Evolutionary conservation across 1,284 basidiomycete genomes (phyloP), one percentile per base, ranked within the genome.

Genomic region (Boletus subluridellus): DNA sequence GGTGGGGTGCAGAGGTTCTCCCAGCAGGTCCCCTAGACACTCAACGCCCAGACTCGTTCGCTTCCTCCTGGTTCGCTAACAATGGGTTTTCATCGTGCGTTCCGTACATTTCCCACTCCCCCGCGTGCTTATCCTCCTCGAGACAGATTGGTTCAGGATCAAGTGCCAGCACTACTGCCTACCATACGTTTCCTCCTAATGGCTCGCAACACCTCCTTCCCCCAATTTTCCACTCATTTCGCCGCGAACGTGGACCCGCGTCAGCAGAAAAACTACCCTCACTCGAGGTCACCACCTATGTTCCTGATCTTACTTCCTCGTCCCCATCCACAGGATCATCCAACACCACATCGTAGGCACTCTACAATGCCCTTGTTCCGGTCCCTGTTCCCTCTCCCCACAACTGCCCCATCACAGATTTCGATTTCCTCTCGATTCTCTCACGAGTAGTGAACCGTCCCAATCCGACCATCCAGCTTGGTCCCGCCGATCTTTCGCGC

Each of bases 1-100:
- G 86, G 86, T 17, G 87, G 87, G 86, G 88, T 47, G 86, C 84
- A 12, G 88, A 89, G 69, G 82, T 86, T 11, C 66, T 88, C n/a
- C 80, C 83, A 2, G 73, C 77, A 8, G 77, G 80, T 42, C 71
- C 82, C 54, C 71, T 80, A 42, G 71, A 70, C 44, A 66, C 41
- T 17, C n/a, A n/a, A n/a, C 5, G 66, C 62, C 54, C 73, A 58
- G 62, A 69, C 59, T 65, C 73, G n/a, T 61, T 73, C 46, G 66
- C 70, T 54, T 77, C 76, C n/a, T 65, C 75, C 10, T 86, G 84
- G 83, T 76, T 82, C 52, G 60, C 74, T 14, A 80, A 80, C 59
- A 77, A 74, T 45, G 78, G 78, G 17, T 80, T 80, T 63, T 51
- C 65, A n/a, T 62, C 66, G 65, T 71, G 60, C 60, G 59, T 59